Evolutionary conservation across 257 asterid genomes (phyloP).

Genomic region (Perilla frutescens): DNA sequence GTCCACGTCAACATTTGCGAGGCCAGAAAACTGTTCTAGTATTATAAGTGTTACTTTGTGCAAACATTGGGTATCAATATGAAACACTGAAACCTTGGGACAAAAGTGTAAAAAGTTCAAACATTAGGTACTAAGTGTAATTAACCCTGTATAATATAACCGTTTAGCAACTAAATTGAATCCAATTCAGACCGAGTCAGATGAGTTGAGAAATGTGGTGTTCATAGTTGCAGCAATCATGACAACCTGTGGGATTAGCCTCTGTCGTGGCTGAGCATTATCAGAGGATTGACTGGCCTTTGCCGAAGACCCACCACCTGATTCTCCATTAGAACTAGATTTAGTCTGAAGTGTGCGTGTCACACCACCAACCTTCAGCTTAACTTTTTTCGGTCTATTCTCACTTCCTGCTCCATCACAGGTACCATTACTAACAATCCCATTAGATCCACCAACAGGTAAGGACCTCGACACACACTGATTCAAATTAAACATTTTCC

Average conservation of each 20-base stretch:
- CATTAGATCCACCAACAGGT: conserved; percentile 46
- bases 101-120: too few relatives aligned
- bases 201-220: not conserved
- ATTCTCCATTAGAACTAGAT: conserved; percentile 58
- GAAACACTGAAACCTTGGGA: too few relatives aligned
- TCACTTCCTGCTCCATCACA: conserved; percentile 61
- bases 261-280: conserved; percentile 55
- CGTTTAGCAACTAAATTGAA: not conserved
- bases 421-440: conserved; percentile 42
- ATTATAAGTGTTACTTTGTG: too few relatives aligned
- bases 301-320: conserved; percentile 50
- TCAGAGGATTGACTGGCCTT: conserved; percentile 61
- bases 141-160: too few relatives aligned
- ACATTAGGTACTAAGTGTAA: too few relatives aligned
- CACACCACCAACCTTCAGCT: conserved; percentile 91
- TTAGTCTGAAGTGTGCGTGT: conserved; percentile 79
- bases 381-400: conserved; percentile 69
- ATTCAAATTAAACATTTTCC: conserved; percentile 76
- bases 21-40: too few relatives aligned
- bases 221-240: conserved; percentile 4
- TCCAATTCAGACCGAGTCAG: conserved; percentile 19
- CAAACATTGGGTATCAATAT: too few relatives aligned
- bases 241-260: conserved; percentile 62
- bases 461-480: conserved; percentile 80
- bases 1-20: too few relatives aligned